Conservation (phyloP, 2,329 filamentous ascomycete species). For the Stachybotrys chlorohalonatus region DNA sequence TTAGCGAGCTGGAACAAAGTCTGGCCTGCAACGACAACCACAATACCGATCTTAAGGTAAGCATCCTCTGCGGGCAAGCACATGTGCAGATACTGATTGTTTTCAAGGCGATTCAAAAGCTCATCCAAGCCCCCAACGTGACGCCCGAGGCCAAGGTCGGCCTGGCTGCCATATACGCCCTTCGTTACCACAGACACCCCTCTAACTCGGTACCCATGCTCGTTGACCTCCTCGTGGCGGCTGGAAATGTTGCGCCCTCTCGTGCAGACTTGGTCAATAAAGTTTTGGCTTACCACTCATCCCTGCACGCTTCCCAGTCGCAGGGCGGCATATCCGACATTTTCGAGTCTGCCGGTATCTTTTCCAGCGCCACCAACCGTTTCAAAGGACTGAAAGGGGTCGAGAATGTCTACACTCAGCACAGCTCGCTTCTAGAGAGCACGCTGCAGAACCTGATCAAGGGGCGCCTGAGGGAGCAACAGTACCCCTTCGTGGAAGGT, state of each 20-base stretch:
- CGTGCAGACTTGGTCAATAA: slow-evolving; percentile 74
- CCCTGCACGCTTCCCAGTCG: slow-evolving; percentile 69
- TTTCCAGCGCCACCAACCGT: slow-evolving; percentile 75
- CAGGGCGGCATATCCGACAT: slow-evolving; percentile 78
- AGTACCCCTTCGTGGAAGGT: slow-evolving; percentile 91
- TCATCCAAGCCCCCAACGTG: slow-evolving; percentile 74
- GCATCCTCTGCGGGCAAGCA: slow-evolving; percentile 5
- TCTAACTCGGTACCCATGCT: slow-evolving; percentile 78
- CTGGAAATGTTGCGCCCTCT: slow-evolving; percentile 68
- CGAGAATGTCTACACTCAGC: slow-evolving; percentile 98
- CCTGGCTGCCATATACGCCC: slow-evolving; percentile 85
- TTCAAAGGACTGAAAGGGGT: slow-evolving; percentile 96
- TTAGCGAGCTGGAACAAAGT: slow-evolving; percentile 94
- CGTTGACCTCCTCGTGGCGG: slow-evolving; percentile 75
- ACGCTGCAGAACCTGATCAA: slow-evolving; percentile 92
- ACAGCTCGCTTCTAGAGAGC: slow-evolving; percentile 77
- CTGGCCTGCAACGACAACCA: slow-evolving; percentile 96
- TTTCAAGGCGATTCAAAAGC: slow-evolving; percentile 64
- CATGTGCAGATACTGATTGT: slow-evolving; percentile 11
- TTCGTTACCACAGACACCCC: slow-evolving; percentile 82
- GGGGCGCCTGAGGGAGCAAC: slow-evolving; percentile 72
- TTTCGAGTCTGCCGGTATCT: slow-evolving; percentile 86
- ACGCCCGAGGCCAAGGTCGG: slow-evolving; percentile 77
- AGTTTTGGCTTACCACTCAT: slow-evolving; percentile 76
- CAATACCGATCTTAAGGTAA: slow-evolving; percentile 77